Base-by-base conservation (phyloP, 495 filamentous ascomycete genomes). In the Echria macrotheca region DNA sequence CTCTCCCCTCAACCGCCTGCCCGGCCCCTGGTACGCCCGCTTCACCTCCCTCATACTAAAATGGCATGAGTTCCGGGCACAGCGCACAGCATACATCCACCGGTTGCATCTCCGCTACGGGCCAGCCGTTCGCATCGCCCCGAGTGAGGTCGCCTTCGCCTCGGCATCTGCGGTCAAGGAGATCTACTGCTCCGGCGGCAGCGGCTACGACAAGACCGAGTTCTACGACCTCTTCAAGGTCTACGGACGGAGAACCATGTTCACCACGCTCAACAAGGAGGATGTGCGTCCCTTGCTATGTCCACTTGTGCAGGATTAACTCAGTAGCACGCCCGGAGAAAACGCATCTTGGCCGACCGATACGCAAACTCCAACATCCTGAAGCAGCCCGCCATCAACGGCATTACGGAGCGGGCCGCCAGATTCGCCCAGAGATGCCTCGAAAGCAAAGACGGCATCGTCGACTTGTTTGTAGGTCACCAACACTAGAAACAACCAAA, bases 301-400 rank as follows among this genome's bases (percentile, higher is more conserved):
- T 40, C n/a, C n/a, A n/a, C n/a, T 40, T 5, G 70, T 65, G 10
- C 24, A 18, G 12, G 15, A 5, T 11, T 8, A 15, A 12, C 14
- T n/a, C 11, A 9, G 8, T 36, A 83, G 77, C 80, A 84, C 46
- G 73, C 72, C 40, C 73, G 67, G 56, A 73, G 80, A 57, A 84
- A 78, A 49, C 70, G 82, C 3, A 59, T 80, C 18, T 67, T 84
- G 31, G 81, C 80, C 0, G 78, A 83, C 52, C 72, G 79, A 43
- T 86, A 86, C 57, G 79, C 82, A 19, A 85, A 84, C 63, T 76
- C 75, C 26, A 86, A 83, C 59, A 66, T 86, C 40, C 65, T 83
- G 52, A 74, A 74, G 17, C 54, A 69, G 1, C 59, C 69, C 6
- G 72, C 78, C 0, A 57, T 84, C 15, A 61, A 66, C 10, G 78